Evolutionary conservation across 108 stramenopile genomes (phyloP), one percentile per base, ranked within the genome.

Genomic region (Cylindrotheca closterium): DNA sequence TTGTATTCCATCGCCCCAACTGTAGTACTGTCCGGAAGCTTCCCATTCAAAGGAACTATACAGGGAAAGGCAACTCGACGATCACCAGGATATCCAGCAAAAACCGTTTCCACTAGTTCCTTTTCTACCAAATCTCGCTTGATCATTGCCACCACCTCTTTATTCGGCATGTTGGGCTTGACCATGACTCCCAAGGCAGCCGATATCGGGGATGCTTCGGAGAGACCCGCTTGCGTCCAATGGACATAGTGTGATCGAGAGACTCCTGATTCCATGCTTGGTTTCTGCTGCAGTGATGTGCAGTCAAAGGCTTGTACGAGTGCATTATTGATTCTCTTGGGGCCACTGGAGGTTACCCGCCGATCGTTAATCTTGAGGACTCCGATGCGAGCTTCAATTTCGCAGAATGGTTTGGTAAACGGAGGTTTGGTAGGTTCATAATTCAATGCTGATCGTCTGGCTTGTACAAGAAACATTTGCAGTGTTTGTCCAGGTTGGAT

Each of bases 321-420:
- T 31, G 68, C 33, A 25, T 79, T 80, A 12, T 84, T 68, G 30
- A 84, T 51, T 8, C 67, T 74, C 56, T 89, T 89, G 30, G 85
- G 65, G 47, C 91, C 91, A 30, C 80, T 81, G 25, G 81, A 73
- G 0, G 81, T 66, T 1, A 85, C 86, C 1, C 91, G 77, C 50
- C 85, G 86, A 58, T 71, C 71, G 22, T 87, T 79, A n/a, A 86
- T 66, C 5, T 81, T 55, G 30, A 93, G 74, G 28, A 88, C 77
- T 15, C 92, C 92, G 23, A 93, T 54, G 12, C 87, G 70, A 23
- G 83, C 86, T 72, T 93, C 92, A 52, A 93, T 82, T 65, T 93
- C 92, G 46, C 77, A 79, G 54, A 81, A 81, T 17, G 86, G 86
- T 27, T 52, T 73, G 0, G 58, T 50, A 33, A 78, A 60, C 32